These are phyloP conservation scores for Phytophthora fragariaefolia DNA, from an alignment of 352 stramenopile genomes.

Conservation along the genomic window DNA sequence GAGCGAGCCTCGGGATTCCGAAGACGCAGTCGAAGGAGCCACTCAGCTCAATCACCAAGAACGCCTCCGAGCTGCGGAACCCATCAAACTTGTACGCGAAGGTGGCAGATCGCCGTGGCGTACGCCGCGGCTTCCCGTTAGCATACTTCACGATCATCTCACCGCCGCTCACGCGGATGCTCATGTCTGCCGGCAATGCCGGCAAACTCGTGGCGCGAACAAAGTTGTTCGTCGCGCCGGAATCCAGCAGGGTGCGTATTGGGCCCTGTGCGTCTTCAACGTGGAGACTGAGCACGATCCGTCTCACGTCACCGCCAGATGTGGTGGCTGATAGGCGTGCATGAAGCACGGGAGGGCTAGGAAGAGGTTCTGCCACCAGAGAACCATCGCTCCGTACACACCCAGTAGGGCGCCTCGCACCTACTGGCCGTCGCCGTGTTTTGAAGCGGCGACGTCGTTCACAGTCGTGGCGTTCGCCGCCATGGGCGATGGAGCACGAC, in stretches of 20 bases:
- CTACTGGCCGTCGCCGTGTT: constrained; percentile 23
- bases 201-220: constrained; percentile 19
- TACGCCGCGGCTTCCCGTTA: constrained; percentile 22
- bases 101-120: too few species aligned
- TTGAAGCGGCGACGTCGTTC: neutral
- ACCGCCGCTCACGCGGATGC: constrained; percentile 3
- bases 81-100: too few species aligned
- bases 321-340: constrained; percentile 25
- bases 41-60: too few species aligned
- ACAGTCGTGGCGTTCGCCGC: neutral
- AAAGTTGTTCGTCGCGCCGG: constrained; percentile 37
- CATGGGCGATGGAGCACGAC: constrained; percentile 10
- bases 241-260: constrained; percentile 27
- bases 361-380: too few species aligned
- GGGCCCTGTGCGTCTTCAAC: constrained; percentile 11
- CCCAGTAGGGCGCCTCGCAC: too few species aligned
- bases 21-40: too few species aligned
- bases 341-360: too few species aligned
- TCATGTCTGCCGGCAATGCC: constrained; percentile 21
- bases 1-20: constrained; percentile 33
- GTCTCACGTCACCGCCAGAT: constrained; percentile 11
- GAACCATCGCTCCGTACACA: too few species aligned
- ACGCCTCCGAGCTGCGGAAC: too few species aligned
- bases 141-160: constrained; percentile 27
- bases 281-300: too few species aligned